Base-by-base conservation (phyloP, 768 basidiomycete species). In the Russula sp. region DNA sequence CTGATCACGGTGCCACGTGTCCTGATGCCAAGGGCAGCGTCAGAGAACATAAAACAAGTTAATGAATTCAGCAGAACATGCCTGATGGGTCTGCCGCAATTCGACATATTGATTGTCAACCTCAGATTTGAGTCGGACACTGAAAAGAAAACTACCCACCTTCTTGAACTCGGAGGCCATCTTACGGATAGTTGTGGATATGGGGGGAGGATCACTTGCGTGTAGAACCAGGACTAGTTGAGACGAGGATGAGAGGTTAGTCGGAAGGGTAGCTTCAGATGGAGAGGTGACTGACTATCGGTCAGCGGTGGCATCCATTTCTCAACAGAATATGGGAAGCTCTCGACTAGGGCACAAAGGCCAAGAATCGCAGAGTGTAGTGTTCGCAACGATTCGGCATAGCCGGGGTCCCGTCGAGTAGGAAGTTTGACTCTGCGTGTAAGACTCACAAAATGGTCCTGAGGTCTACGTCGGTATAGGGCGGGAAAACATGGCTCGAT, bases 1-100 rank as follows among this genome's bases (percentile, higher is more conserved):
- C 70, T 94, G 90, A 74, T 96, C 93, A 70, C 88, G 90, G 70
- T 91, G 89, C 91, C 91, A 94, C 40, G 90, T 92, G 71, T 95
- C 93, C 86, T 93, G 72, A 54, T 66, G 67, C 45, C 63, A 49
- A 55, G 16, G 7, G 2, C 20, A 44, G 10, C 6, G 22, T 60
- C n/a, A 52, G 39, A 18, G 10, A 47, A n/a, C 49, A n/a, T 40
- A 44, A 10, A 57, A 20, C 39, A 11, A 13, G 45, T 27, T 31
- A 16, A 6, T 31, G 47, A 20, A 32, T 42, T 18, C 32, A 31
- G 16, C 2, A 6, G 34, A 52, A 64, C 64, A 54, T 54, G 71
- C 74, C 74, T 75, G 74, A 68, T 77, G 76, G n/a, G 77, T 77
- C 70, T 75, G 68, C 32, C 31, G 35, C 34, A 39, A 56, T 37